phyloP scores from a whole-genome alignment of 1,139 yeast species.

The Suhomyces coccinellae region DNA sequence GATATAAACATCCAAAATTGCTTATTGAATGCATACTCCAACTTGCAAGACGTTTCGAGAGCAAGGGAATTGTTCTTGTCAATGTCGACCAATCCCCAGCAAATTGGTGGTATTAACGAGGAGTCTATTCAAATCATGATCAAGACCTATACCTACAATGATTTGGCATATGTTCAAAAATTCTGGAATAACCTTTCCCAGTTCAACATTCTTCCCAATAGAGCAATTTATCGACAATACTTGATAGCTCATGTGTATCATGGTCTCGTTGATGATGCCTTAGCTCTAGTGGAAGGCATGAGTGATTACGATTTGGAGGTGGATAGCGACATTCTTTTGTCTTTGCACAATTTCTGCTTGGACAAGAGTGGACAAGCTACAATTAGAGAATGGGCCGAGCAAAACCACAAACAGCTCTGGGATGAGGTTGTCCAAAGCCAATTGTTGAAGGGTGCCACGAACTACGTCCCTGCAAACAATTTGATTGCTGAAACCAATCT shows the following conservation, averaged over 20 bases:
- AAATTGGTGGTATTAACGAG: slow-evolving; percentile 56
- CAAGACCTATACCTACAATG: slow-evolving; percentile 61
- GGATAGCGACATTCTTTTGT: slow-evolving; percentile 50
- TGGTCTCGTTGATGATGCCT: slow-evolving; percentile 61
- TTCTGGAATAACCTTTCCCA: slow-evolving; percentile 65
- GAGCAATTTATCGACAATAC: slow-evolving; percentile 60
- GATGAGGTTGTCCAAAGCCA: slow-evolving; percentile 36
- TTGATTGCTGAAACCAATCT: slow-evolving; percentile 15
- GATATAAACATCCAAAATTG: slow-evolving; percentile 63
- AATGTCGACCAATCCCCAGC: slow-evolving; percentile 52
- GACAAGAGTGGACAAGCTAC: slow-evolving; percentile 46
- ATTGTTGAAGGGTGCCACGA: slow-evolving; percentile 37
- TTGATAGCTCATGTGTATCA: slow-evolving; percentile 74
- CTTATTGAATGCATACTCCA: slow-evolving; percentile 65
- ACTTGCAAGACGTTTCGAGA: slow-evolving; percentile 58
- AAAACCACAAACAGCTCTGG: slow-evolving; percentile 51
- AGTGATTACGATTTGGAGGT: slow-evolving; percentile 54
- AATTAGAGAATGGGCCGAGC: slow-evolving; percentile 56
- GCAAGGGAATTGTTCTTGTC: slow-evolving; percentile 65
- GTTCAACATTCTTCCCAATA: slow-evolving; percentile 55
- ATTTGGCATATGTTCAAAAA: slow-evolving; percentile 57
- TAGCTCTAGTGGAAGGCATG: slow-evolving; percentile 51
- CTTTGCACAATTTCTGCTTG: slow-evolving; percentile 63
- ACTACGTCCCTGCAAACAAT: slow-evolving; percentile 30
- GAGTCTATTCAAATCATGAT: slow-evolving; percentile 74